These are phyloP conservation scores for Colletotrichum sp. DNA, from an alignment of 2,329 filamentous ascomycete genomes.

Conservation along the genomic window DNA sequence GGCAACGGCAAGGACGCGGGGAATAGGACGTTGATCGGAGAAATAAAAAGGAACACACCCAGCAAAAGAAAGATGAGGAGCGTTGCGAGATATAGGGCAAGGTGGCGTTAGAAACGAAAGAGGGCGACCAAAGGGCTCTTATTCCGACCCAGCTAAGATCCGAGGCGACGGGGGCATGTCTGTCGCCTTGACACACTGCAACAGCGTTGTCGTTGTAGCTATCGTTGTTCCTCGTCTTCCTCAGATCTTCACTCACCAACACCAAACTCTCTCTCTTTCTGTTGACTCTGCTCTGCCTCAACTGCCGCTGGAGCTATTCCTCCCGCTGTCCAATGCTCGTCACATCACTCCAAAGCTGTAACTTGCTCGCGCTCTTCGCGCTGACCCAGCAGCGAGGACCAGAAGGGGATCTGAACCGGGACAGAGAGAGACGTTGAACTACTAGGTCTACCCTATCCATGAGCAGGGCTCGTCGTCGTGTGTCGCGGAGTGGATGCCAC, in stretches of 20 bases:
- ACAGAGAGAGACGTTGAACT: background rate
- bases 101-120: conserved; percentile 3
- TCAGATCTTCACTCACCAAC: background rate
- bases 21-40: background rate
- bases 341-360: background rate
- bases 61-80: background rate
- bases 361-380: background rate
- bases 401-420: background rate
- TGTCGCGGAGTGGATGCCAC: background rate
- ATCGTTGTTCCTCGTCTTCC: background rate
- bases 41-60: background rate
- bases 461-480: background rate
- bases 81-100: background rate
- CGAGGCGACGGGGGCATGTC: background rate
- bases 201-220: background rate
- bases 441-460: background rate
- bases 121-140: background rate
- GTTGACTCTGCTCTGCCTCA: background rate
- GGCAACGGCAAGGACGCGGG: background rate
- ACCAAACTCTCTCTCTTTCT: background rate
- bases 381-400: background rate
- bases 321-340: background rate
- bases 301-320: background rate
- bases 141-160: background rate
- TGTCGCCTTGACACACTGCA: background rate